A percentile compares a stretch with the other conserved stretches of the same genome.
These are phyloP conservation scores for Odontarrhena argentea DNA, from an alignment of 345 rosid species.

Conservation along the genomic window DNA sequence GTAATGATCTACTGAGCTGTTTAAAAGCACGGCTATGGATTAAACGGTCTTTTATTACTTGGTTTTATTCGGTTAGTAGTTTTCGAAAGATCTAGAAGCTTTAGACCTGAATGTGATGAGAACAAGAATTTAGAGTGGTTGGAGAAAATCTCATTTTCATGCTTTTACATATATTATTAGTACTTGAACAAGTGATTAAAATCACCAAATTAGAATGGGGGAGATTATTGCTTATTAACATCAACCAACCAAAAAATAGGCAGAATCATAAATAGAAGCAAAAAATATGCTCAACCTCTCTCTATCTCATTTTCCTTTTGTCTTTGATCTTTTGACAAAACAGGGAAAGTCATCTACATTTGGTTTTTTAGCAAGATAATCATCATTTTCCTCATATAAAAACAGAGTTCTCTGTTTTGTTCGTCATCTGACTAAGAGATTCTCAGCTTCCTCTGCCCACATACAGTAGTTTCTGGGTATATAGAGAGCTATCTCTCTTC, in stretches of 20 bases:
- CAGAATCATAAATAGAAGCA: conserved; percentile 31
- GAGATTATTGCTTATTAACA: conserved; percentile 19
- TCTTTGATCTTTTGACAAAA: conserved; percentile 11
- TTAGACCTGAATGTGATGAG: conserved; percentile 4
- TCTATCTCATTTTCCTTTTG: conserved; percentile 6
- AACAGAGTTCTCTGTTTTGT: conserved; percentile 20
- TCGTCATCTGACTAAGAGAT: conserved; percentile 3
- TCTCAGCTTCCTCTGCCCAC: conserved; percentile 10
- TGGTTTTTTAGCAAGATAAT: conserved; percentile 5
- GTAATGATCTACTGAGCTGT: conserved; percentile 19
- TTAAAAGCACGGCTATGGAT: not conserved
- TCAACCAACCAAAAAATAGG: conserved; percentile 41
- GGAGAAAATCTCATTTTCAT: not conserved
- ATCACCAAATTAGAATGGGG: conserved; percentile 35
- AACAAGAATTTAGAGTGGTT: conserved; percentile 11
- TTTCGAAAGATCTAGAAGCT: conserved; percentile 8
- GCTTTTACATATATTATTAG: conserved; percentile 17
- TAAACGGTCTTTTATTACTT: not conserved
- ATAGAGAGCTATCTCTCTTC: not conserved
- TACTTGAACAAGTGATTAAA: not conserved
- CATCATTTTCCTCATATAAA: conserved; percentile 10
- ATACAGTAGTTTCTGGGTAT: not conserved
- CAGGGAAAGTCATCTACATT: not conserved
- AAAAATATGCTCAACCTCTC: conserved; percentile 29
- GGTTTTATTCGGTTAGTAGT: not conserved